phyloP scores from a whole-genome alignment of 805 yeast genomes.

The Scheffersomyces amazonensis region DNA sequence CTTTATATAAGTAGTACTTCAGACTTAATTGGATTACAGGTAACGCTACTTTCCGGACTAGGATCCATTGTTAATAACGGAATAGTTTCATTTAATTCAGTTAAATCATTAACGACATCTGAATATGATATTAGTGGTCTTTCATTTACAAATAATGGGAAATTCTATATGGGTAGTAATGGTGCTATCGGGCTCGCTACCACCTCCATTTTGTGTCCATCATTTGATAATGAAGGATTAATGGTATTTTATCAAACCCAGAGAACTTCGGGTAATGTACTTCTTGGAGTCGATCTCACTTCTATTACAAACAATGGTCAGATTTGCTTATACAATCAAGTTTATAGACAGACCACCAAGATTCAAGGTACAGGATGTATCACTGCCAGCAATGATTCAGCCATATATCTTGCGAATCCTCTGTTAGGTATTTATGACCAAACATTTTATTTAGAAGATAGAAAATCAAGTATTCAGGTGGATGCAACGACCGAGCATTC shows the following conservation, averaged over 20 bases:
- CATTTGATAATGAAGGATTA: slow-evolving; percentile 16
- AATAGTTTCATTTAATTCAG: slow-evolving; percentile 18
- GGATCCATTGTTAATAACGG: slow-evolving; percentile 13
- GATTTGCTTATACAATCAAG: slow-evolving; percentile 21
- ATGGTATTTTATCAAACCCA: slow-evolving; percentile 12
- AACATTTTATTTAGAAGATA: slow-evolving; percentile 14
- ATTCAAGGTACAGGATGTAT: slow-evolving; percentile 25
- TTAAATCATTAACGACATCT: slow-evolving; percentile 14
- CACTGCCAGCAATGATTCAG: slow-evolving; percentile 13
- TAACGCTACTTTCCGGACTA: neutral
- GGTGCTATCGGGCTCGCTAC: slow-evolving; percentile 12
- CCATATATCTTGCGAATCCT: slow-evolving; percentile 10
- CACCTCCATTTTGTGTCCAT: slow-evolving; percentile 11
- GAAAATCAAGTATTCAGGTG: slow-evolving; percentile 14
- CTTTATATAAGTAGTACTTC: slow-evolving; percentile 18
- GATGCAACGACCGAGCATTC: slow-evolving; percentile 10
- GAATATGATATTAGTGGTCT: slow-evolving; percentile 13
- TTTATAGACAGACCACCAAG: slow-evolving; percentile 16
- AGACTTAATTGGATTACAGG: slow-evolving; percentile 7
- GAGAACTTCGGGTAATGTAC: slow-evolving; percentile 10
- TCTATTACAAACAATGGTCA: slow-evolving; percentile 21
- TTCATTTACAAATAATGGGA: slow-evolving; percentile 19
- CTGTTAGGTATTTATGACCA: slow-evolving; percentile 12
- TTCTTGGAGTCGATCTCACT: slow-evolving; percentile 6
- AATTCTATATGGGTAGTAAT: slow-evolving; percentile 19